Base-by-base conservation (phyloP, 2,329 filamentous ascomycete species). In the Arthrobotrys entomopaga region DNA sequence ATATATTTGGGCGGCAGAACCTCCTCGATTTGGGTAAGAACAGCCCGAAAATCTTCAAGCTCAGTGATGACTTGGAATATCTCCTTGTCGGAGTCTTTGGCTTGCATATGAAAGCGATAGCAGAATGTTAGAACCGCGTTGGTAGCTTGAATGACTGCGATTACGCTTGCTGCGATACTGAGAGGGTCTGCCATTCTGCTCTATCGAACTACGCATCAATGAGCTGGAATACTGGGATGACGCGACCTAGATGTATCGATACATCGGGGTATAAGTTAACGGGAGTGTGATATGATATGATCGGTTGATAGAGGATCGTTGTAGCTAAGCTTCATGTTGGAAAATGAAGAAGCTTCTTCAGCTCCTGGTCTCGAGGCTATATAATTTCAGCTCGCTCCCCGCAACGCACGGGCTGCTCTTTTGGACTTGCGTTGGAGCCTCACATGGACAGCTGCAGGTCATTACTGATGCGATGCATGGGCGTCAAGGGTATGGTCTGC, bases 91-190 rank as follows among this genome's bases (percentile, higher is more conserved):
- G 60, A 43, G 22, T 63, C 66, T 40, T 59, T 64, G 16, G 49
- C 58, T 15, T 65, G 66, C 43, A 48, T 52, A 22, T 56, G 50
- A 29, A 65, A 71, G n/a, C 53, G 40, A 16, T 59, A 48, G 49
- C 66, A 71, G 59, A 64, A 71, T 6, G 66, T 53, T 26, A 71
- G 40, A 5, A 71, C 66, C 3, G 58, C 59, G 22, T 46, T 71
- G 66, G 65, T 29, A 59, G 42, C 20, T 71, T 58, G 15, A 34
- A 34, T 6, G 5, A 34, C 29, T 7, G 67, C 60, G 11, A 72
- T 61, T 2, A 72, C 42, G 53, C 67, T 65, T 3, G 67, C 67
- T 1, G 59, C 43, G 16, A 65, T 34, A 19, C 66, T 71, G 40
- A 71, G 66, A 10, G 58, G 66, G 24, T 71, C 66, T 43, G 26